Evolutionary conservation across 331 rosid genomes (phyloP).

Genomic region (Ulmus americana): DNA sequence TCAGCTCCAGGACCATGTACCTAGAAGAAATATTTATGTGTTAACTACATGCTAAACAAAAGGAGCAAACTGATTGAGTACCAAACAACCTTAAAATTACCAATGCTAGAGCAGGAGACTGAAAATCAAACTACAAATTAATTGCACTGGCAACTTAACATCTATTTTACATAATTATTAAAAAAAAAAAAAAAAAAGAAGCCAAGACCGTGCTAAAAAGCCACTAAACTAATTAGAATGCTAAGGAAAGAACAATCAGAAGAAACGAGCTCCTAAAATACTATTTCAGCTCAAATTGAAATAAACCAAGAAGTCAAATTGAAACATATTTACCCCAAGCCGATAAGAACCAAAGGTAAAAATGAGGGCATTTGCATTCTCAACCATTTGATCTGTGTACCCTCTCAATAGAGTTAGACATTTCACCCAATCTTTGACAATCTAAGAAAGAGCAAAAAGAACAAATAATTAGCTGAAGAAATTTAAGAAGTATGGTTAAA

Average conservation of each 20-base stretch:
- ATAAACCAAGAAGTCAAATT: not conserved
- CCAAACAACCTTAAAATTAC: not conserved
- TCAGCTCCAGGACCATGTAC: slow-evolving; percentile 49
- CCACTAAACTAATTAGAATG: not conserved
- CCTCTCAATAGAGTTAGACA: slow-evolving; percentile 33
- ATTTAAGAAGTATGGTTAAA: not conserved
- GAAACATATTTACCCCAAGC: slow-evolving; percentile 32
- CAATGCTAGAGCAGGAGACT: not conserved
- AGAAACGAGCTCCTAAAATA: not conserved
- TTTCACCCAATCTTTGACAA: slow-evolving; percentile 38
- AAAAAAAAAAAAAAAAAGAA: not conserved
- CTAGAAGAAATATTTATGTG: not conserved
- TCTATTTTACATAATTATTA: not conserved
- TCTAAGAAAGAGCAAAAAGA: slow-evolving; percentile 8
- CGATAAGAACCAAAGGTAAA: slow-evolving; percentile 50
- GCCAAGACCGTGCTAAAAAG: not conserved
- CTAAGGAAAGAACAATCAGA: not conserved
- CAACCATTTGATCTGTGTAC: slow-evolving; percentile 42
- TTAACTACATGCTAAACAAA: not conserved
- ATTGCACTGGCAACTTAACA: not conserved
- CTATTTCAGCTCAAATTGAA: not conserved
- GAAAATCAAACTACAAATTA: not conserved
- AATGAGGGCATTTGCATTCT: slow-evolving; percentile 43
- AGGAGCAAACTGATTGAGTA: not conserved
- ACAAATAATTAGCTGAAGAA: not conserved